Evolutionary conservation across 140 eudicot genomes (phyloP).

Genomic region (Flaveria floridana): DNA sequence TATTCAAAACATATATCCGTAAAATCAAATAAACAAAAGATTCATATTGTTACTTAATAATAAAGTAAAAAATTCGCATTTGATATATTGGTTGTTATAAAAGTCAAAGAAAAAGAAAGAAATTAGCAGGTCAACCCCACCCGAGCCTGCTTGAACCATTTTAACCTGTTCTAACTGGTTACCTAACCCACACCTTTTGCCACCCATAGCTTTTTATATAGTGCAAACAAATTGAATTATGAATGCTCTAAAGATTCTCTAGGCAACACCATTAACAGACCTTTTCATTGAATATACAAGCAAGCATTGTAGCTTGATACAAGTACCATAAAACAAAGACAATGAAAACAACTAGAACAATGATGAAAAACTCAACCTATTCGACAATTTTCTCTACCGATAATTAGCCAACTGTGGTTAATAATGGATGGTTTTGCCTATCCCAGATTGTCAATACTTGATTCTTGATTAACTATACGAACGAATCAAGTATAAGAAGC

Average conservation of each 20-base stretch:
- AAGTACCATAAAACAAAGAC: neutral
- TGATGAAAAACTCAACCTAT: conserved; percentile 13
- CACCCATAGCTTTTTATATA: neutral
- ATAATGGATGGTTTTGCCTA: conserved; percentile 15
- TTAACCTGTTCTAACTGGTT: neutral
- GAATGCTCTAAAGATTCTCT: neutral
- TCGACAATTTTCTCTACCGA: conserved; percentile 4
- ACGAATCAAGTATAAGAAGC: conserved; percentile 10
- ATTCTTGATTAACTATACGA: conserved; percentile 19
- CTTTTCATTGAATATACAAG: conserved; percentile 17
- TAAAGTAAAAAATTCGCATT: neutral
- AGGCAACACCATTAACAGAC: conserved; percentile 13
- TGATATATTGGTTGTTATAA: neutral
- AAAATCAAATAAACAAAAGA: neutral
- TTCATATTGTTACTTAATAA: neutral
- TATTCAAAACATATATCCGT: neutral
- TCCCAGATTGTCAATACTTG: conserved; percentile 13
- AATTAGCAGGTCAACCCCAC: neutral
- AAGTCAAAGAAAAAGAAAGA: neutral
- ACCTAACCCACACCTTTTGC: neutral
- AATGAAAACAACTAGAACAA: conserved; percentile 18
- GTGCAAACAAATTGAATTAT: conserved; percentile 8
- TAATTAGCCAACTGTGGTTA: conserved; percentile 16
- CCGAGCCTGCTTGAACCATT: neutral
- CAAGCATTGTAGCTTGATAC: conserved; percentile 17